phyloP scores from a whole-genome alignment of 345 rosid species.

The Gynandropsis gynandra region DNA sequence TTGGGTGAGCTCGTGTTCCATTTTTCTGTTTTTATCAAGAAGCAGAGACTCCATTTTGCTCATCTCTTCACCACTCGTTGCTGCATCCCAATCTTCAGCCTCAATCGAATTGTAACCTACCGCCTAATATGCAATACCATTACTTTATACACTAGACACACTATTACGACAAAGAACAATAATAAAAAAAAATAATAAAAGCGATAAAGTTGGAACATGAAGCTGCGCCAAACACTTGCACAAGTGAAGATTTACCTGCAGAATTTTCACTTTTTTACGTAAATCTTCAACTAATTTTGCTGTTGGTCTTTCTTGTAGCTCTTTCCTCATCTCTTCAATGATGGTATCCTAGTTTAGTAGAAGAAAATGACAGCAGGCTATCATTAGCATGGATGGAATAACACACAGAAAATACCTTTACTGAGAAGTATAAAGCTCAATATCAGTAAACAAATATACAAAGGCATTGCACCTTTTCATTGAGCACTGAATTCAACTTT shows the following conservation, averaged over 20 bases:
- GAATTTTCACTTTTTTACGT: conserved; percentile 91
- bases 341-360: conserved; percentile 50
- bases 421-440: neutral
- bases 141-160: conserved; percentile 13
- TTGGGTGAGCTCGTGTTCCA: conserved; percentile 95
- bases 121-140: conserved; percentile 43
- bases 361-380: conserved; percentile 5
- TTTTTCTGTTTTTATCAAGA: conserved; percentile 91
- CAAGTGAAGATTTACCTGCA: conserved; percentile 53
- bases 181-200: neutral
- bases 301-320: conserved; percentile 87
- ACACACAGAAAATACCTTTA: neutral
- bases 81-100: conserved; percentile 99
- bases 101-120: conserved; percentile 96
- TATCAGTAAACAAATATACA: neutral
- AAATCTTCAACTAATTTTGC: conserved; percentile 87
- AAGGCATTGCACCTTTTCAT: conserved; percentile 55
- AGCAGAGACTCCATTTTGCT: conserved; percentile 98
- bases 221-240: conserved; percentile 1
- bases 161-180: conserved; percentile 8
- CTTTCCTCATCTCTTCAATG: conserved; percentile 84
- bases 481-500: conserved; percentile 56
- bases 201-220: neutral
- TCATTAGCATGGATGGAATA: conserved; percentile 14
- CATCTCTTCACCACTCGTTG: conserved; percentile 91